Evolutionary conservation across 192 early-diverging fungal species (phyloP).

Genomic region (Paraglomus occultum): DNA sequence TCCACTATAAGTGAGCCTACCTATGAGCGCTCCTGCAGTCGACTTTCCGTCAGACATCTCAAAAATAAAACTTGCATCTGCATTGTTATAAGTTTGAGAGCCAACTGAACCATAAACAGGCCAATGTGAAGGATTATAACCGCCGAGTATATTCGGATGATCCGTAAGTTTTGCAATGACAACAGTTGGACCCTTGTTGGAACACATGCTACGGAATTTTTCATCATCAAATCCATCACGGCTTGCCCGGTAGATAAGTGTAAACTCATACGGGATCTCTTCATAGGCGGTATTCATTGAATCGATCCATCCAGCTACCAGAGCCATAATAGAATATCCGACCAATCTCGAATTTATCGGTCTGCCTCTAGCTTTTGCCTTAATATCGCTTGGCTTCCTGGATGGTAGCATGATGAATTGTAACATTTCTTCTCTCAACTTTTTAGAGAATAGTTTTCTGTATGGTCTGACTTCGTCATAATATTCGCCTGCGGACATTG

Average conservation of each 20-base stretch:
- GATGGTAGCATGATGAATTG: slow-evolving; percentile 9
- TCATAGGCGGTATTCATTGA: slow-evolving; percentile 5
- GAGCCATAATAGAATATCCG: not conserved
- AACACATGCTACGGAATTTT: not conserved
- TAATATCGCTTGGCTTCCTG: not conserved
- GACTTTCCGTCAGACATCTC: too few relatives aligned
- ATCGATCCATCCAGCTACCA: slow-evolving; percentile 20
- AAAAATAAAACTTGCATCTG: too few relatives aligned
- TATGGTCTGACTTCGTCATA: slow-evolving; percentile 11
- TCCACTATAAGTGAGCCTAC: too few relatives aligned
- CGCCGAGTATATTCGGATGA: not conserved
- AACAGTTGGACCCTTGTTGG: slow-evolving; percentile 8
- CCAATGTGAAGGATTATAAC: slow-evolving; percentile 7
- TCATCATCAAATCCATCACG: slow-evolving; percentile 11
- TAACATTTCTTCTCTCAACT: slow-evolving; percentile 2
- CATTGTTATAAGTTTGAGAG: too few relatives aligned
- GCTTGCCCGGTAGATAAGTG: slow-evolving; percentile 3
- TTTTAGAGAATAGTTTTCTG: not conserved
- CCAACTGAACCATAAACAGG: too few relatives aligned
- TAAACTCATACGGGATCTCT: slow-evolving; percentile 19
- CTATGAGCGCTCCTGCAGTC: too few relatives aligned
- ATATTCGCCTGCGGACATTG: slow-evolving; percentile 21
- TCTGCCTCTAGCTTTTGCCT: not conserved
- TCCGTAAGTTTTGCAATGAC: not conserved
- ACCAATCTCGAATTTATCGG: slow-evolving; percentile 14